phyloP scores from a whole-genome alignment of 2,329 filamentous ascomycete species.

The Neocatenulostroma microsporum region DNA sequence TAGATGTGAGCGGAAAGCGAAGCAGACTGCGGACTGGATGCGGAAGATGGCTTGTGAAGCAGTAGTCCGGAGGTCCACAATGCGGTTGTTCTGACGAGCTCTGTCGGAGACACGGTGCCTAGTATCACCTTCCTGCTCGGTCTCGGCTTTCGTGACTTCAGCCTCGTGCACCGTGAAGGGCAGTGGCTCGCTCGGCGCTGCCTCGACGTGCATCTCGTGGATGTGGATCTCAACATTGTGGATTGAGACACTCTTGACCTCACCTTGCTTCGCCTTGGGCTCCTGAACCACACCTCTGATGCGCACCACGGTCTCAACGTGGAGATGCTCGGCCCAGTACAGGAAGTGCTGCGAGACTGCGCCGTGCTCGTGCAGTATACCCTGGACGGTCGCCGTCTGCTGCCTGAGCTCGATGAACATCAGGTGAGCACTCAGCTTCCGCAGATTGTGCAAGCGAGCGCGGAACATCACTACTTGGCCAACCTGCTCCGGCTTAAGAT shows the following conservation, averaged over 20 bases:
- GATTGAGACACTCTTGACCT: slow-evolving; percentile 66
- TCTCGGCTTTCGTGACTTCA: slow-evolving; percentile 52
- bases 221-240: slow-evolving; percentile 71
- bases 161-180: slow-evolving; percentile 65
- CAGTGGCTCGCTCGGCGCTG: slow-evolving; percentile 52
- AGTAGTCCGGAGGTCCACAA: slow-evolving; percentile 79
- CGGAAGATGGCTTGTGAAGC: slow-evolving; percentile 83
- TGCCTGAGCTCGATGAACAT: slow-evolving; percentile 84
- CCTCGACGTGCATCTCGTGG: slow-evolving; percentile 55
- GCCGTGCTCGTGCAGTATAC: slow-evolving; percentile 60
- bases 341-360: slow-evolving; percentile 66
- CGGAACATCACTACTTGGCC: slow-evolving; percentile 59
- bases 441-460: slow-evolving; percentile 68
- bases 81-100: slow-evolving; percentile 67
- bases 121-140: slow-evolving; percentile 49
- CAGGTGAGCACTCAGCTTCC: slow-evolving; percentile 71
- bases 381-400: slow-evolving; percentile 75
- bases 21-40: slow-evolving; percentile 71
- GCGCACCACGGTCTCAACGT: slow-evolving; percentile 68
- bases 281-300: slow-evolving; percentile 66
- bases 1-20: slow-evolving; percentile 68
- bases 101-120: slow-evolving; percentile 60
- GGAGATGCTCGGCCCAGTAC: slow-evolving; percentile 77
- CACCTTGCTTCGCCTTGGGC: slow-evolving; percentile 57
- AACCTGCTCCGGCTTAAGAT: slow-evolving; percentile 45